A percentile compares a stretch with the other conserved stretches of the same genome.
phyloP scores from a whole-genome alignment of 352 stramenopile genomes.

The Phytophthora brassicae region DNA sequence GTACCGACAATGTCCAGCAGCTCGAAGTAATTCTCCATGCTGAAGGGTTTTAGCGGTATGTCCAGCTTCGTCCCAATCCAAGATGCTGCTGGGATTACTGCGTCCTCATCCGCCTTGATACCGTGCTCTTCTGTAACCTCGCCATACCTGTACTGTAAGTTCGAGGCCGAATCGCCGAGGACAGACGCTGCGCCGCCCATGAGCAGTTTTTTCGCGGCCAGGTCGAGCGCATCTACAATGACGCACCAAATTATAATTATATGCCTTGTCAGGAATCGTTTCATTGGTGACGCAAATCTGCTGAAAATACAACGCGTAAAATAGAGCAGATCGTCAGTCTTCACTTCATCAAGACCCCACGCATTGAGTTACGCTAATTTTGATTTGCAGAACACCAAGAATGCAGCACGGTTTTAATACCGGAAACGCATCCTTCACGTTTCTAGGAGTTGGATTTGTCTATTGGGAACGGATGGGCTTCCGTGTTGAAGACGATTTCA shows the following conservation, averaged over 20 bases:
- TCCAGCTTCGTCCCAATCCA: constrained; percentile 62
- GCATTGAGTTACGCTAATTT: constrained; percentile 11
- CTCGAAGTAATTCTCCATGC: constrained; percentile 57
- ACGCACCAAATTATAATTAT: constrained; percentile 19
- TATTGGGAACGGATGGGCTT: constrained; percentile 84
- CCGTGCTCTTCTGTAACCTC: constrained; percentile 7
- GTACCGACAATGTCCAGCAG: constrained; percentile 62
- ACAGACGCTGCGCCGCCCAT: constrained; percentile 33
- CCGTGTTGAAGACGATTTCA: constrained; percentile 89
- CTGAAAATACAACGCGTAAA: constrained; percentile 23
- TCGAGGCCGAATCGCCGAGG: constrained; percentile 16
- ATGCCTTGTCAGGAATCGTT: constrained; percentile 11
- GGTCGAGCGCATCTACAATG: constrained; percentile 16
- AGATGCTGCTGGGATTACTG: no score
- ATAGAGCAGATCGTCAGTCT: constrained; percentile 17
- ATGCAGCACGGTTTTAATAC: constrained; percentile 10
- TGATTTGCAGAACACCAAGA: constrained; percentile 11
- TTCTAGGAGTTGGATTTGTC: constrained; percentile 22
- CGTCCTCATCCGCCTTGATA: constrained; percentile 6
- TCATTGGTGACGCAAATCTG: background rate
- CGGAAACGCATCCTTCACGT: constrained; percentile 18
- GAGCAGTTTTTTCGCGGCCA: constrained; percentile 5
- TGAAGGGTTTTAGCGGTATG: constrained; percentile 57
- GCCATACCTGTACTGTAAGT: constrained; percentile 23
- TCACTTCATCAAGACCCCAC: constrained; percentile 13